Evolutionary conservation across 106 monocot genomes (phyloP), one percentile per base, ranked within the genome.

Genomic region (Platanthera guangdongensis): DNA sequence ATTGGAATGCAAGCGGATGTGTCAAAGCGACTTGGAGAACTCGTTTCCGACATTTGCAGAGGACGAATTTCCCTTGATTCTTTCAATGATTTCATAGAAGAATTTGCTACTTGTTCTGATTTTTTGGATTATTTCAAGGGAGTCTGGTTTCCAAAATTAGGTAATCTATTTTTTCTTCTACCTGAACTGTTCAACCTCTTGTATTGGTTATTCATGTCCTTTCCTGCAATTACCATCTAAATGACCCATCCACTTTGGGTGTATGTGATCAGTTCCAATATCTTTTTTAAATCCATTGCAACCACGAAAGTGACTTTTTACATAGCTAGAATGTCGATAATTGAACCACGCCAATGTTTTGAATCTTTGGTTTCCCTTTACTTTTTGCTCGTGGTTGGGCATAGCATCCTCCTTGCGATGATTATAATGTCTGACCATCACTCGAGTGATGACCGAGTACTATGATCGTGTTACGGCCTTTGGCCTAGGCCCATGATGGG

Each of bases 41-140:
- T 78, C 71, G 45, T 97, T 11, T 83, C 75, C 68, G 76, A 52
- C 32, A 89, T 97, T 70, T 91, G 93, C 75, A 88, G 57, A 79
- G 91, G 74, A 78, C 77, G 28, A 47, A 80, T 84, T 52, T 85
- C 78, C 74, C 12, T 89, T 13, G 77, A 83, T 68, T 74, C 80
- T 47, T 88, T 97, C 77, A 78, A 89, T 53, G 72, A 76, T 72
- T 89, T 97, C 69, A 50, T 97, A 62, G 87, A 82, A 72, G 84
- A 91, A 73, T 94, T 91, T 86, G 80, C 86, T 71, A 91, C 89
- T 78, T 91, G 86, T 70, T 67, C 83, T 71, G 83, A 72, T 77
- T 97, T 97, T 51, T 47, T 91, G 77, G 97, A 94, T 68, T 94
- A 97, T 78, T 91, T 97, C 64, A 94, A 83, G 83, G 87, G 85